Base-by-base conservation (phyloP, 345 rosid genomes). In the Linum usitatissimum region DNA sequence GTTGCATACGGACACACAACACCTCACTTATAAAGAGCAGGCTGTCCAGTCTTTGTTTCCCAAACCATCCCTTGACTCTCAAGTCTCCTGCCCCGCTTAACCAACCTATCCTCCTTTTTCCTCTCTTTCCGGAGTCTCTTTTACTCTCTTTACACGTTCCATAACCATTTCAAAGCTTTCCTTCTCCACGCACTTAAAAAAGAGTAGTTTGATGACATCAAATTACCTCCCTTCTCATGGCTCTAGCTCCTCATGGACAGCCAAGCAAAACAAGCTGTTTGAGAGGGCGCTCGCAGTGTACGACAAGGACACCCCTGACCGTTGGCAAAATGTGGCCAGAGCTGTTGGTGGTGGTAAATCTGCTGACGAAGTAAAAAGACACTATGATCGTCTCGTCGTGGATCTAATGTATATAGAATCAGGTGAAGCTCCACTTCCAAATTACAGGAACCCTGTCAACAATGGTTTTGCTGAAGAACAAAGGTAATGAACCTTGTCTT, bases 241-340 rank as follows among this genome's bases (percentile, higher is more conserved):
- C 34, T 66, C 78, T 0, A 65, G 64, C 9, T 63, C 70, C 9
- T 40, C 78, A 0, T 82, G 87, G 84, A 80, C 84, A 10, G 49
- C 76, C n/a, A 74, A 69, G 62, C 79, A 82, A 55, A 82, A 82
- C 79, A 82, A 82, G 38, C 64, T 66, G 72, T 82, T 82, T 39
- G 84, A 82, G 14, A 74, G 66, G 71, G 87, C 84, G 6, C 67
- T 82, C 14, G 87, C 84, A 14, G 36, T 66, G 71, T 76, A 71
- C 12, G 87, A 82, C 19, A 75, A 72, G 79, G 84, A 82, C 42
- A 78, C 87, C 3, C 84, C 82, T 0, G 87, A 80, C 15, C 71
- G 87, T 1, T 82, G 87, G 84, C 76, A 74, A 10, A 78, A 82
- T 30, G 71, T 82, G 48, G 86, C 86, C 55, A 75, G 68, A 61